Evolutionary conservation across 495 filamentous ascomycete species (phyloP).

Genomic region (Apodospora peruviana): DNA sequence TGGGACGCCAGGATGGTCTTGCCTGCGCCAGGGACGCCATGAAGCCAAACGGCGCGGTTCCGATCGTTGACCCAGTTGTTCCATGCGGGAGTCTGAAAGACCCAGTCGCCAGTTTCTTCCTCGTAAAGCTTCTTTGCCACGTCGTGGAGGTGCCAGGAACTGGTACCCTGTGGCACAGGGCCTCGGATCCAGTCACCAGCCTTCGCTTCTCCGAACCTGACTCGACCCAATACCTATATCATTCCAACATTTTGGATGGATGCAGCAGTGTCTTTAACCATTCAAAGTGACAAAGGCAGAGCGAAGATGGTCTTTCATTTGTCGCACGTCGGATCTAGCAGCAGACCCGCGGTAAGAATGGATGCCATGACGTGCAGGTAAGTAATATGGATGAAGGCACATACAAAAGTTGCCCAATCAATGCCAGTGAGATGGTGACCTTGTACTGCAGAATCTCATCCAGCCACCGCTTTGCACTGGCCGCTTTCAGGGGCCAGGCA

Average conservation of each 20-base stretch:
- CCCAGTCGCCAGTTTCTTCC: constrained; percentile 21
- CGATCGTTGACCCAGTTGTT: constrained; percentile 13
- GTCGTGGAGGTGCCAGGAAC: constrained; percentile 12
- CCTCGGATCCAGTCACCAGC: not conserved
- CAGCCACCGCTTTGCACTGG: constrained; percentile 14
- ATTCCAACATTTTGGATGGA: no score
- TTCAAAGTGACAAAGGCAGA: no score
- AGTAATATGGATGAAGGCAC: not conserved
- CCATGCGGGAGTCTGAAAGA: constrained; percentile 16
- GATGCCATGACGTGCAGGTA: not conserved
- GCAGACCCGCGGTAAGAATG: not conserved
- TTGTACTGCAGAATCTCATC: constrained; percentile 21
- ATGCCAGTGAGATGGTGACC: constrained; percentile 17
- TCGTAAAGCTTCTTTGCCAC: constrained; percentile 12
- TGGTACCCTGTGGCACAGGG: not conserved
- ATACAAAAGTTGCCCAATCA: constrained; percentile 14
- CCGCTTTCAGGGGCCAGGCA: constrained; percentile 22
- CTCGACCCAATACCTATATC: no score
- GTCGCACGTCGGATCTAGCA: not conserved
- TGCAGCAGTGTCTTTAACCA: no score
- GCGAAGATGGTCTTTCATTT: no score
- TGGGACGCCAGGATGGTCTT: constrained; percentile 34
- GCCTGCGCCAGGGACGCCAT: constrained; percentile 35
- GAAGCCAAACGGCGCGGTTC: constrained; percentile 26
- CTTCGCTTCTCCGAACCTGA: no score